phyloP scores from a whole-genome alignment of 1,284 basidiomycete genomes.

The Fomitopsis betulina region DNA sequence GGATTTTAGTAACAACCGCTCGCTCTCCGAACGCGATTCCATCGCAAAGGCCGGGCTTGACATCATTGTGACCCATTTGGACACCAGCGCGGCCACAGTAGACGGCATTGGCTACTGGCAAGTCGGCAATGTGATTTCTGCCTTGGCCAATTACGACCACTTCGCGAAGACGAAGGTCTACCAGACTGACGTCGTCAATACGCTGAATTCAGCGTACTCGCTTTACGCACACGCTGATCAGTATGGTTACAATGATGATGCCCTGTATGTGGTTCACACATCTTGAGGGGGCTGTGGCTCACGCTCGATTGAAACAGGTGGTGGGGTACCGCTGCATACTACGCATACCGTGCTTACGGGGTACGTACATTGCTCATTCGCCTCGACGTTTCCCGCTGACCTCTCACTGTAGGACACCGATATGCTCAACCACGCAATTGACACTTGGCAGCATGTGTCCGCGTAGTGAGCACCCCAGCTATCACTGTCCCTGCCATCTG shows the following conservation, averaged over 20 bases:
- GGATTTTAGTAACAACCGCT: neutral
- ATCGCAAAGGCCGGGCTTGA: neutral
- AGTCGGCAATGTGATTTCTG: neutral
- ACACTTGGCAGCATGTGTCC: slow-evolving; percentile 45
- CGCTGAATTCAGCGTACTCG: slow-evolving; percentile 36
- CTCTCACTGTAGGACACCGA: slow-evolving; percentile 19
- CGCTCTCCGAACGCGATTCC: neutral
- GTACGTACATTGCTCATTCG: slow-evolving; percentile 2
- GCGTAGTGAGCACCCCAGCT: slow-evolving; percentile 31
- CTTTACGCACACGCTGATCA: slow-evolving; percentile 37
- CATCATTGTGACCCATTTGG: neutral
- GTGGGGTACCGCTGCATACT: slow-evolving; percentile 49
- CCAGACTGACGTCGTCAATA: slow-evolving; percentile 32
- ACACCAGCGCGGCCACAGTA: neutral
- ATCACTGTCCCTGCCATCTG: neutral
- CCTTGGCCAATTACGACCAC: neutral
- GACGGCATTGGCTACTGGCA: neutral
- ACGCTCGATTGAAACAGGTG: slow-evolving; percentile 24
- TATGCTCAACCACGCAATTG: slow-evolving; percentile 38
- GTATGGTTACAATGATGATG: slow-evolving; percentile 43
- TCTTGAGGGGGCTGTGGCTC: neutral
- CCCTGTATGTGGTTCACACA: slow-evolving; percentile 18
- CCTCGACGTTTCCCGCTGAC: too few species aligned
- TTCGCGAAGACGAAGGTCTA: slow-evolving; percentile 2
- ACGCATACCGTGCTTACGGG: slow-evolving; percentile 42